Evolutionary conservation across 2,329 filamentous ascomycete species (phyloP).

Genomic region (Cadophora malorum): DNA sequence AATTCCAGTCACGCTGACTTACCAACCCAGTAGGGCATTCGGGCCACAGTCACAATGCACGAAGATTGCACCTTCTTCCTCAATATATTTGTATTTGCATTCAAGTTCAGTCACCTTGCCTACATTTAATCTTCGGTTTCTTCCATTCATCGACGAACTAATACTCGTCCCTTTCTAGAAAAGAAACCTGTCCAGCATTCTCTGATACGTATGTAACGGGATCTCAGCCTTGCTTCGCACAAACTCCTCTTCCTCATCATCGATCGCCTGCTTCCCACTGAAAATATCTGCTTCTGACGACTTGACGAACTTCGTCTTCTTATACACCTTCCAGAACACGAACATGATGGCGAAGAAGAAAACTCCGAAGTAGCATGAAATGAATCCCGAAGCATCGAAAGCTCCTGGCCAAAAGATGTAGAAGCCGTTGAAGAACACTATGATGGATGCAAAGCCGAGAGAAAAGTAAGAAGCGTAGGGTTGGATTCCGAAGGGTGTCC

Average conservation of each 20-base stretch:
- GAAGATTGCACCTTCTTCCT: too few species aligned
- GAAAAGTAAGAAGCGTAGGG: conserved; percentile 60
- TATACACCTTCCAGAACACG: conserved; percentile 18
- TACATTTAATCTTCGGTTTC: too few species aligned
- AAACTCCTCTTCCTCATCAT: conserved; percentile 21
- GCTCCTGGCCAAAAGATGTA: conserved; percentile 59
- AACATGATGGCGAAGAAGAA: conserved; percentile 61
- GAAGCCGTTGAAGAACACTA: conserved; percentile 63
- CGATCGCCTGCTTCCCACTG: conserved; percentile 47
- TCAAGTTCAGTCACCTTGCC: too few species aligned
- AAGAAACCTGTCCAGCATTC: neutral
- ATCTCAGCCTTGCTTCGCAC: neutral
- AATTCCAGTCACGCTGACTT: too few species aligned
- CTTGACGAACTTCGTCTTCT: conserved; percentile 11
- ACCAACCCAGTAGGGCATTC: too few species aligned
- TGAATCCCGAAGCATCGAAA: conserved; percentile 52
- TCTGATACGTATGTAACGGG: neutral
- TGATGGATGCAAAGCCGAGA: conserved; percentile 53
- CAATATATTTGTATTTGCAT: too few species aligned
- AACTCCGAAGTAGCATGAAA: conserved; percentile 61
- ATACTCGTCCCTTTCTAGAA: too few species aligned
- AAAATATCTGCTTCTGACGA: conserved; percentile 39
- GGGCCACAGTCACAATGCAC: too few species aligned
- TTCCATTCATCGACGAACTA: too few species aligned
- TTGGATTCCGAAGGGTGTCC: conserved; percentile 50